A percentile compares a stretch with the other conserved stretches of the same genome.
Evolutionary conservation across 768 basidiomycete genomes (phyloP).

Genomic region (Polyporus arcularius): DNA sequence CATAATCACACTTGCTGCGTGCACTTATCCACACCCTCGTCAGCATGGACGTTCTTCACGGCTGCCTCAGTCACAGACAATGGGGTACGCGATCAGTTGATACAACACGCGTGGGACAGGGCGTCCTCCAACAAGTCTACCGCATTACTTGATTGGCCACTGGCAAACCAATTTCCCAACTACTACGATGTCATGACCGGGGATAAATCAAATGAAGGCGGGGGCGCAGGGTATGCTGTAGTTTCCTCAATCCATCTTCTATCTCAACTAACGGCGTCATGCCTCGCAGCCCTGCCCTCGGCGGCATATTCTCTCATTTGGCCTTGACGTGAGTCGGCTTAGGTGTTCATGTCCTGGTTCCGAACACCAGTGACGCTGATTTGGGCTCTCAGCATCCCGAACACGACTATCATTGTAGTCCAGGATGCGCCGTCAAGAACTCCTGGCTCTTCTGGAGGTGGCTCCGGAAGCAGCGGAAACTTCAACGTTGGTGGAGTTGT

Average conservation of each 20-base stretch:
- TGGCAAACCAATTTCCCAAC: slow-evolving; percentile 4
- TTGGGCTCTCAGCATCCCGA: too few species aligned
- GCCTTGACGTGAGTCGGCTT: slow-evolving; percentile 12
- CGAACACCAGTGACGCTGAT: too few species aligned
- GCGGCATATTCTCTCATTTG: slow-evolving; percentile 13
- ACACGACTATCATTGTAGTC: too few species aligned
- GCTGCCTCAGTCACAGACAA: slow-evolving; percentile 12
- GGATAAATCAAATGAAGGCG: background rate
- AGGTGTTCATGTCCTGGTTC: too few species aligned
- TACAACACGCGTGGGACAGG: slow-evolving; percentile 3
- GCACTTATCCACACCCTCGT: background rate
- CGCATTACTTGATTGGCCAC: too few species aligned
- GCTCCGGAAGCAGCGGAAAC: too few species aligned
- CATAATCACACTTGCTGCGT: background rate
- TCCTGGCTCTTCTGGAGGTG: too few species aligned
- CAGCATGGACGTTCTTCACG: slow-evolving; percentile 20
- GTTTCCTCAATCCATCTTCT: background rate
- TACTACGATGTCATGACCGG: slow-evolving; percentile 3
- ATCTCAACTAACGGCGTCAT: background rate
- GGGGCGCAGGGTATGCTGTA: slow-evolving; percentile 8
- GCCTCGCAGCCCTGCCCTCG: background rate
- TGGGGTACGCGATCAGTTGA: slow-evolving; percentile 8
- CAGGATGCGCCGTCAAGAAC: too few species aligned
- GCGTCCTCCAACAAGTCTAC: slow-evolving; percentile 8
- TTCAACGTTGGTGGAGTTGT: too few species aligned